Base-by-base conservation (phyloP, 2,329 filamentous ascomycete genomes). In the Fusarium zealandicum region DNA sequence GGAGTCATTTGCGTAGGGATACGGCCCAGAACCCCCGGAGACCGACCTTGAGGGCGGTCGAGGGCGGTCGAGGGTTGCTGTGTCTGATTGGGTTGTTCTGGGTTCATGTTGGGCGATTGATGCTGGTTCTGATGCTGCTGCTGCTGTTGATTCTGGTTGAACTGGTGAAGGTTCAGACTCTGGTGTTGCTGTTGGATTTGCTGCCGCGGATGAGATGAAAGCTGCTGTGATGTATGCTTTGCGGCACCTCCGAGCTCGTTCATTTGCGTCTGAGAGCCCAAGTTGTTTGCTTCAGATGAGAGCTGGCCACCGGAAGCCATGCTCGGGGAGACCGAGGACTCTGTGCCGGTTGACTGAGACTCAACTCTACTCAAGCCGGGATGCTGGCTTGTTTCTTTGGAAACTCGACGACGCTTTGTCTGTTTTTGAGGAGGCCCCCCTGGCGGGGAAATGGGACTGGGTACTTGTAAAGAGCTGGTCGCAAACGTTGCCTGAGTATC, bases 391-490 rank as follows among this genome's bases (percentile, higher is more conserved):
- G 45, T 42, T 12, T 60, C 66, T 27, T 63, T 62, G 3, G 69
- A 68, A 12, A 66, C 54, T 35, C 68, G 65, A 18, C 64, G 69
- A 7, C 70, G 67, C 50, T 72, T 72, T 17, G 41, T 16, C n/a
- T 61, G 57, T 28, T 62, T 60, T 17, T 60, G 65, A 18, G 46
- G 28, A 20, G 46, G 43, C 18, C 16, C 48, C 11, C 13, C 43
- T 33, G 31, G 32, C 3, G 16, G 17, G 5, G 37, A 16, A 35
- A 36, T 16, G 8, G 30, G 18, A 8, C 39, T 20, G 17, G 22
- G 22, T 42, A 47, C 18, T 44, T 59, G 57, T 7, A 48, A 25
- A n/a, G 32, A 17, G 14, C 35, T 33, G 5, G 35, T 25, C 4
- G 44, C 47, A 27, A 22, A 18, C 9, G 22, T 30, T 16, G 13